These are phyloP conservation scores for Jackrogersella minutella DNA, from an alignment of 495 filamentous ascomycete genomes.

Conservation along the genomic window DNA sequence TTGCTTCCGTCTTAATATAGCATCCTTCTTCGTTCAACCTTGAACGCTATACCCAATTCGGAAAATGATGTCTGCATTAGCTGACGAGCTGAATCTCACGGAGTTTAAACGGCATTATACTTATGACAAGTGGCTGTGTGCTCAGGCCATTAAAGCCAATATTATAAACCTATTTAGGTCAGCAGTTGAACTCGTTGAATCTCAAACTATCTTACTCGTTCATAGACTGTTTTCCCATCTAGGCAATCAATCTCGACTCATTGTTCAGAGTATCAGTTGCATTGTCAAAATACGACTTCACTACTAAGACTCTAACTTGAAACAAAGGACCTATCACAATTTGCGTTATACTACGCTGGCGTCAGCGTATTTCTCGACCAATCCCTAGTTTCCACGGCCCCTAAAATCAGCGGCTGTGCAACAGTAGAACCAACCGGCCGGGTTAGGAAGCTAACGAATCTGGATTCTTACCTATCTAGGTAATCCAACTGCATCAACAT, in stretches of 20 bases:
- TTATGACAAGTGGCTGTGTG: neutral
- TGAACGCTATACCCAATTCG: conserved; percentile 21
- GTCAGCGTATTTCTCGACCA: neutral
- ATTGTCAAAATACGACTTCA: too few relatives aligned
- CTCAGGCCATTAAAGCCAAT: neutral
- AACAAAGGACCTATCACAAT: neutral
- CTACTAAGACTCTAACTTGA: too few relatives aligned
- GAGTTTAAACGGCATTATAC: neutral
- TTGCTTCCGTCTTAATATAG: neutral
- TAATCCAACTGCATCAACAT: conserved; percentile 3
- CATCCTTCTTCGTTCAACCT: neutral
- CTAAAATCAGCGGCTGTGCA: neutral
- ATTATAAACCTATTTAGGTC: conserved; percentile 6
- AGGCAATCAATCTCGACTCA: conserved; percentile 5
- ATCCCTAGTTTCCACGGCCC: neutral
- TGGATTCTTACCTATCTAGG: neutral
- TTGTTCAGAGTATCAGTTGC: neutral
- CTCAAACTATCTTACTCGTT: neutral
- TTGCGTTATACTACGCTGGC: neutral
- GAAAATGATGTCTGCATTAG: conserved; percentile 25
- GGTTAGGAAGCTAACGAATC: neutral
- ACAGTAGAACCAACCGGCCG: neutral
- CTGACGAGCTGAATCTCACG: conserved; percentile 5
- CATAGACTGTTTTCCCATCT: conserved; percentile 21
- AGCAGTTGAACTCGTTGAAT: conserved; percentile 8